Percentiles rank a stretch among this genome's conserved stretches.
Conservation (phyloP, 2,329 filamentous ascomycete genomes). For the Triangularia setosa region DNA sequence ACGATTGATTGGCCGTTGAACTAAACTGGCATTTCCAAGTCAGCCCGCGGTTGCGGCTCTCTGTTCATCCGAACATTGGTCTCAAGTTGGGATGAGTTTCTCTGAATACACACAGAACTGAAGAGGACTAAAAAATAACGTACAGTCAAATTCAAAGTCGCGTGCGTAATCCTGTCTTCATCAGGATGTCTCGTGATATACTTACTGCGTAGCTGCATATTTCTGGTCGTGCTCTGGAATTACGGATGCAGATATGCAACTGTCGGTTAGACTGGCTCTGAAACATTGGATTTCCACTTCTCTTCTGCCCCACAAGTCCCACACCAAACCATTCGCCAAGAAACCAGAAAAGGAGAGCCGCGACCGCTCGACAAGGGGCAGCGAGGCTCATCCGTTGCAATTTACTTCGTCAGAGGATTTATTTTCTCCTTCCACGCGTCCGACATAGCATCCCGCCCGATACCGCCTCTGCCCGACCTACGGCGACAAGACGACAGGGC, state of each 20-base stretch:
- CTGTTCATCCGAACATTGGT: neutral
- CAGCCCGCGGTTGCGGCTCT: too few species aligned
- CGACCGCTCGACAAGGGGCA: slow-evolving; percentile 4
- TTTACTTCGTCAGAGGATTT: slow-evolving; percentile 29
- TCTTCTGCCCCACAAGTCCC: slow-evolving; percentile 1
- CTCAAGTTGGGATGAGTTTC: neutral
- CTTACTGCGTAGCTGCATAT: neutral
- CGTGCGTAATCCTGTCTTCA: neutral
- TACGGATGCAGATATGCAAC: neutral
- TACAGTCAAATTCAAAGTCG: neutral
- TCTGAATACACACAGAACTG: neutral
- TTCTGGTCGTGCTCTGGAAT: neutral
- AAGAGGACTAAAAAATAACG: neutral
- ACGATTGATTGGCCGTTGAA: neutral
- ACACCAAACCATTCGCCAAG: neutral
- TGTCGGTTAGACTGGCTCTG: neutral
- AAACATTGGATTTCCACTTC: neutral
- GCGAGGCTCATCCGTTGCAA: slow-evolving; percentile 21
- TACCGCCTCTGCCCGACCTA: slow-evolving; percentile 3
- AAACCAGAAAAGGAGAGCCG: slow-evolving; percentile 20
- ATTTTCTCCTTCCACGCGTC: slow-evolving; percentile 24
- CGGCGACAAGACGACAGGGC: slow-evolving; percentile 8
- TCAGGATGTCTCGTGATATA: neutral
- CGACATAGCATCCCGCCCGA: slow-evolving; percentile 9
- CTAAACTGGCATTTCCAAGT: neutral